These are phyloP conservation scores for Panaeolus cyanescens DNA, from an alignment of 768 basidiomycete genomes.

Conservation along the genomic window DNA sequence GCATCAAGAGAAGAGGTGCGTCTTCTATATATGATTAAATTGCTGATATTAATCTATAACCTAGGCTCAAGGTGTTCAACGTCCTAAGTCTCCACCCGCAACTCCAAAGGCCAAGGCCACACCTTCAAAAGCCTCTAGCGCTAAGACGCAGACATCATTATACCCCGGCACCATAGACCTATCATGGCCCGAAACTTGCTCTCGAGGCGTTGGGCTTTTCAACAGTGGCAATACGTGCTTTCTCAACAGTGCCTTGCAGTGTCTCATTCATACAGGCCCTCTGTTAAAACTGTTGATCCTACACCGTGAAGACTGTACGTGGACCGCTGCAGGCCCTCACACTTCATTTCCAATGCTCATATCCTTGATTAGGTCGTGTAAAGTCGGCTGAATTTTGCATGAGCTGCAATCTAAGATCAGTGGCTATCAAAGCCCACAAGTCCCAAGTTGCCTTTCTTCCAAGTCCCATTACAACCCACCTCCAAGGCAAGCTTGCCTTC, in stretches of 20 bases:
- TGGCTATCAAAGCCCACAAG: slow-evolving; percentile 56
- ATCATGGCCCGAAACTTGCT: slow-evolving; percentile 56
- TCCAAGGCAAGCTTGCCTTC: slow-evolving; percentile 54
- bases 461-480: slow-evolving; percentile 58
- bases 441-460: slow-evolving; percentile 60
- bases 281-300: slow-evolving; percentile 62
- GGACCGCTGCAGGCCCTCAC: slow-evolving; percentile 1
- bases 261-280: slow-evolving; percentile 90
- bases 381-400: slow-evolving; percentile 69
- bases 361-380: slow-evolving; percentile 35
- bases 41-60: neutral
- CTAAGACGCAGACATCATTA: slow-evolving; percentile 39
- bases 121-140: slow-evolving; percentile 27
- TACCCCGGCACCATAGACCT: slow-evolving; percentile 58
- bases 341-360: slow-evolving; percentile 6
- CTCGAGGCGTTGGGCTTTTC: slow-evolving; percentile 63
- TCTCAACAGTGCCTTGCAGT: slow-evolving; percentile 92
- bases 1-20: slow-evolving; percentile 49
- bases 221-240: slow-evolving; percentile 97
- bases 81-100: slow-evolving; percentile 19
- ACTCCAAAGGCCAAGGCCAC: slow-evolving; percentile 18
- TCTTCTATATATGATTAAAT: slow-evolving; percentile 4
- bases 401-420: slow-evolving; percentile 65
- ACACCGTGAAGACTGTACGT: slow-evolving; percentile 67
- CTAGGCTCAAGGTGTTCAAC: slow-evolving; percentile 1